Evolutionary conservation across 164 flowering plant species (phyloP).

Genomic region (Nelumbo lutea): DNA sequence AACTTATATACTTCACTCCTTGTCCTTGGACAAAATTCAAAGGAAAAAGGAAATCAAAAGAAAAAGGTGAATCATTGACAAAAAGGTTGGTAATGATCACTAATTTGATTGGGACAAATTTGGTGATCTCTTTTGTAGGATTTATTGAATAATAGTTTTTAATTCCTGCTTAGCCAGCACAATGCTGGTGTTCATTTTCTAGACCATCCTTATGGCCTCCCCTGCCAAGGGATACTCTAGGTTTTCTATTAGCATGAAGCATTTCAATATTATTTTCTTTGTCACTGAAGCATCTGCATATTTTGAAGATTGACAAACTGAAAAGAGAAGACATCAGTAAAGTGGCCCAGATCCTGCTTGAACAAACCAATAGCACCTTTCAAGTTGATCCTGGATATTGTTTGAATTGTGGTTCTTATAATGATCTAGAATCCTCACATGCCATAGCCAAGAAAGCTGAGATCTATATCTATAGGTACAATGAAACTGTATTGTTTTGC

Average conservation of each 20-base stretch:
- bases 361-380: conserved; percentile 14
- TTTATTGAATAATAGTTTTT: not conserved
- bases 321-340: conserved; percentile 21
- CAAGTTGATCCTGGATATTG: conserved; percentile 47
- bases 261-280: not conserved
- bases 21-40: no score
- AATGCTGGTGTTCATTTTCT: not conserved
- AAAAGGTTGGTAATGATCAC: no score
- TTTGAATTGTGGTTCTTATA: conserved; percentile 50
- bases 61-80: no score
- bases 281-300: conserved; percentile 7
- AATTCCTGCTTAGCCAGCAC: not conserved
- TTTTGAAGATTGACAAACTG: conserved; percentile 29
- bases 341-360: conserved; percentile 35
- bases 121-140: not conserved
- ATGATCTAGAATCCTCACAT: conserved; percentile 43
- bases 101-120: not conserved
- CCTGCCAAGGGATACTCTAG: not conserved
- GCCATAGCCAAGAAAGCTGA: conserved; percentile 32
- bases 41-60: no score
- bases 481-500: not conserved
- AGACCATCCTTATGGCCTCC: not conserved
- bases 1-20: no score
- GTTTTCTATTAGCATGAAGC: not conserved
- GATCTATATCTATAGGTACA: conserved; percentile 41